Evolutionary conservation across 257 asterid genomes (phyloP), one percentile per base, ranked within the genome.

Genomic region (Nyctanthes arbortristis): DNA sequence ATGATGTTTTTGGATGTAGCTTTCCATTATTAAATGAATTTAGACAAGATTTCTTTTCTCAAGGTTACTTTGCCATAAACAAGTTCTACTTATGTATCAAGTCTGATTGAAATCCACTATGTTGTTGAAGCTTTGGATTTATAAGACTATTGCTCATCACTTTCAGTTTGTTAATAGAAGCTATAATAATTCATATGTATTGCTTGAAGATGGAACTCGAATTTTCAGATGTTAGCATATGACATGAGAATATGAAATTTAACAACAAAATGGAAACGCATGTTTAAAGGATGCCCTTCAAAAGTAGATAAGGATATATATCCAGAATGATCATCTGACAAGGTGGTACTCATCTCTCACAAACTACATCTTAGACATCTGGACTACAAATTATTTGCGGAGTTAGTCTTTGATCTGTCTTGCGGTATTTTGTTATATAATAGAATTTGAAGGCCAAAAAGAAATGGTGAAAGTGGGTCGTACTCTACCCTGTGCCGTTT

Each of bases 61-160:
- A 7, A 4, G 20, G 20, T 40, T 40, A 40, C 13, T 40, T 14
- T n/a, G 49, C 18, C 49, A 14, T 39, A 0, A 18, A 39, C 20
- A 40, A 12, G 13, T 40, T 40, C 55, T 63, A 24, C 33, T 70
- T 2, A 4, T 75, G 58, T 70, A 52, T n/a, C n/a, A n/a, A n/a
- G n/a, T n/a, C 7, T 14, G 49, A 64, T 59, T 16, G 32, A 28
- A 22, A 5, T n/a, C 37, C 45, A 33, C 36, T 13, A 13, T 57
- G 57, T 54, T 58, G 32, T 63, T 27, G 66, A 35, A 28, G 7
- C n/a, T 63, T 58, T 34, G 1, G 13, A 14, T 57, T 47, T 64
- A 25, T 43, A 25, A 43, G 59, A 34, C 56, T 63, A 45, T 8
- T 29, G 49, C 29, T 34, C 40, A 34, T 72, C 39, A 0, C 3